Conservation (phyloP, 148 eudicot genomes). For the Diospyros kaki region DNA sequence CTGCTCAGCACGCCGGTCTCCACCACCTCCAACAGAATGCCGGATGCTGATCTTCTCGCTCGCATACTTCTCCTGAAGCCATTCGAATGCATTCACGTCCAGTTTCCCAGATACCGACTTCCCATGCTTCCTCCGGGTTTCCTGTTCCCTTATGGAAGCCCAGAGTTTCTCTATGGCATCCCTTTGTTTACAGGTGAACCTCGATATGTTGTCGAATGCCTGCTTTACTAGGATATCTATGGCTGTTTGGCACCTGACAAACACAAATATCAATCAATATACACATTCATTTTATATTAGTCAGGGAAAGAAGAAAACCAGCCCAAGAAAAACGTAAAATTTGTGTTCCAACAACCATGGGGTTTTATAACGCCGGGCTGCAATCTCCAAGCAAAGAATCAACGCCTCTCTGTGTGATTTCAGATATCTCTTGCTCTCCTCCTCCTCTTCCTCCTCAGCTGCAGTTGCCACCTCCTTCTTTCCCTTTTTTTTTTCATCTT, state of each 20-base stretch:
- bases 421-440: slow-evolving; percentile 59
- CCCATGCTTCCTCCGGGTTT: slow-evolving; percentile 77
- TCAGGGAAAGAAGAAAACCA: background rate
- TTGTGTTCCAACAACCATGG: slow-evolving; percentile 51
- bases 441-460: slow-evolving; percentile 46
- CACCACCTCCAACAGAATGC: slow-evolving; percentile 75
- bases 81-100: slow-evolving; percentile 87
- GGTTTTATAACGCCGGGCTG: slow-evolving; percentile 78
- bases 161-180: slow-evolving; percentile 80
- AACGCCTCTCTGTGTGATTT: slow-evolving; percentile 72
- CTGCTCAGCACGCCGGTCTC: slow-evolving; percentile 61
- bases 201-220: slow-evolving; percentile 70
- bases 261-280: background rate
- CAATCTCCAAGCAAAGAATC: slow-evolving; percentile 77
- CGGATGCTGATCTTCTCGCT: slow-evolving; percentile 89
- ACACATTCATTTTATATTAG: background rate
- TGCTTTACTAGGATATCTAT: slow-evolving; percentile 92
- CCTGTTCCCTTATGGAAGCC: slow-evolving; percentile 85
- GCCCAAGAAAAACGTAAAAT: background rate
- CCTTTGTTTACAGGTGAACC: slow-evolving; percentile 72
- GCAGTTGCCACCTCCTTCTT: slow-evolving; percentile 34
- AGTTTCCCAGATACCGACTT: slow-evolving; percentile 94
- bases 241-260: slow-evolving; percentile 92
- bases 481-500: slow-evolving; percentile 51
- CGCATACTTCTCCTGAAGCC: slow-evolving; percentile 88